Percentiles rank a stretch among this genome's conserved stretches.
Evolutionary conservation across 1,284 basidiomycete species (phyloP).

Genomic region (Cutaneotrichosporon sp.): DNA sequence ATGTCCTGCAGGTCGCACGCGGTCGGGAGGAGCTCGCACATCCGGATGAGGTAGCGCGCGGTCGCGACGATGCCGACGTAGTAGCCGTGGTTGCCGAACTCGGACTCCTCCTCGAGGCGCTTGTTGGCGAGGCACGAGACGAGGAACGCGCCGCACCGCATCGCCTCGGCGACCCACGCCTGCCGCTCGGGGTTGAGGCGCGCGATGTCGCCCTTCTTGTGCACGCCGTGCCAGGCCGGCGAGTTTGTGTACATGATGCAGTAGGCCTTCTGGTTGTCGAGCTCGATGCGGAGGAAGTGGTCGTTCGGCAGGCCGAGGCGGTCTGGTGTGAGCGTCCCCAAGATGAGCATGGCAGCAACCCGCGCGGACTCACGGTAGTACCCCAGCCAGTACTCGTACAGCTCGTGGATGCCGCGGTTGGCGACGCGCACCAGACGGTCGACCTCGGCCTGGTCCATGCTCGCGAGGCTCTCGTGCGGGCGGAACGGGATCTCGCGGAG

Average conservation of each 20-base stretch:
- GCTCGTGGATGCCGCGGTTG: conserved; percentile 23
- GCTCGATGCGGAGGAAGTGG: conserved; percentile 32
- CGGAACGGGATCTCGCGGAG: conserved; percentile 18
- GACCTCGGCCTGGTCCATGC: conserved; percentile 17
- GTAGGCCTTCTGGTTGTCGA: conserved; percentile 20
- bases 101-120: conserved; percentile 24
- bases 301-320: conserved; percentile 17
- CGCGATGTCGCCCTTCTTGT: conserved; percentile 19
- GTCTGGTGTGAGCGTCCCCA: background rate
- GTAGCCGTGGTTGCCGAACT: conserved; percentile 14
- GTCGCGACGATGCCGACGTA: conserved; percentile 27
- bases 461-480: conserved; percentile 19
- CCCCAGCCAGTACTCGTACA: conserved; percentile 30
- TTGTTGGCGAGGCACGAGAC: conserved; percentile 17
- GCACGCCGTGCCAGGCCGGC: conserved; percentile 22
- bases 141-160: conserved; percentile 19
- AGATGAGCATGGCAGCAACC: too few relatives aligned
- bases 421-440: conserved; percentile 27
- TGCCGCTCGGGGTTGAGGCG: conserved; percentile 17
- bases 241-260: conserved; percentile 23
- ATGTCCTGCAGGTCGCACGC: conserved; percentile 21
- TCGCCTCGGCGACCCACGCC: conserved; percentile 18
- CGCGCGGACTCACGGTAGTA: conserved; percentile 25
- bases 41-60: conserved; percentile 27
- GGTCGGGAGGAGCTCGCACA: conserved; percentile 23